Percentiles rank a stretch among this genome's conserved stretches.
Conservation (phyloP, 768 basidiomycete genomes). For the Megacollybia marginata region DNA sequence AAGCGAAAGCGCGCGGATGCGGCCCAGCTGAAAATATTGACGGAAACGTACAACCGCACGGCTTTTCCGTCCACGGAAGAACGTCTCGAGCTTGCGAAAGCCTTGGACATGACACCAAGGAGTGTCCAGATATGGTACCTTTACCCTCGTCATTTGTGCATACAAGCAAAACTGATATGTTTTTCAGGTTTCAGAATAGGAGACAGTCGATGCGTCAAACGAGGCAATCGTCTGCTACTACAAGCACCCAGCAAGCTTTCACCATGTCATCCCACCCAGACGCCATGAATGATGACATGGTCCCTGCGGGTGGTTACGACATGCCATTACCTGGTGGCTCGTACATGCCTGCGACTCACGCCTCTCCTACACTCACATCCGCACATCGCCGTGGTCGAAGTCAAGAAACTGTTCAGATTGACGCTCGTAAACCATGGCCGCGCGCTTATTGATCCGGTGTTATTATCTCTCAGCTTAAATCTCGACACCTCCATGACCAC, state of each 20-base stretch:
- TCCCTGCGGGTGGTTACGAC: conserved; percentile 23
- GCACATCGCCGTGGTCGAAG: conserved; percentile 38
- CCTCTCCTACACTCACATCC: conserved; percentile 18
- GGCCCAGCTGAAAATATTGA: conserved; percentile 71
- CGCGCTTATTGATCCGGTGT: conserved; percentile 22
- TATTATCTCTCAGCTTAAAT: not conserved
- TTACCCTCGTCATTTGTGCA: conserved; percentile 10
- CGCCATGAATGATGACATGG: conserved; percentile 31
- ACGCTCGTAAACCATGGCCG: conserved; percentile 41
- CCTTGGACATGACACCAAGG: conserved; percentile 75
- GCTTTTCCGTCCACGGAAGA: conserved; percentile 88
- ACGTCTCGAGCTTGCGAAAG: conserved; percentile 66
- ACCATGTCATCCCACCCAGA: conserved; percentile 31
- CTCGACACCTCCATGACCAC: not conserved
- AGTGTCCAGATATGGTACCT: conserved; percentile 83
- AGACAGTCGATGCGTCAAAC: conserved; percentile 78
- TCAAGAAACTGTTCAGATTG: conserved; percentile 31
- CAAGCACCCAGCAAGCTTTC: conserved; percentile 43
- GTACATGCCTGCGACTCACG: conserved; percentile 35
- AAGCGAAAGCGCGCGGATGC: conserved; percentile 84
- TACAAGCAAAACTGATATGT: conserved; percentile 11
- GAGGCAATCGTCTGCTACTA: conserved; percentile 48
- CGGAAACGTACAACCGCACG: conserved; percentile 72
- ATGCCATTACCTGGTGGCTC: conserved; percentile 25
- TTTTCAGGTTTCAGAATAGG: conserved; percentile 79